Conservation (phyloP, 768 basidiomycete species). For the Mycena crocata region DNA sequence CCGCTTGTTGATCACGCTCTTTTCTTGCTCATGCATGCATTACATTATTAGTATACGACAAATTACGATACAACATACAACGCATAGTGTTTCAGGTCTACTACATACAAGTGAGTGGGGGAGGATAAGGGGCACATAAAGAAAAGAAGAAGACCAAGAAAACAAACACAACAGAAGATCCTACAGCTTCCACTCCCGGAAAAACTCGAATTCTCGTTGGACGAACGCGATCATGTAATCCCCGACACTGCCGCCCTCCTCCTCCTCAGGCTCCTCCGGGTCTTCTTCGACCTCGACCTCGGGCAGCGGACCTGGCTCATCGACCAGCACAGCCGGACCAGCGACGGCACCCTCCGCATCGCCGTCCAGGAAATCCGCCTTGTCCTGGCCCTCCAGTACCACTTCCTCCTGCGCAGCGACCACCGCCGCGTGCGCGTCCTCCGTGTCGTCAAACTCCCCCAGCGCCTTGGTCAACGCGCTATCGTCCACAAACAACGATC, state of each 20-base stretch:
- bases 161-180: slow-evolving; percentile 19
- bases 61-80: background rate
- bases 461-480: slow-evolving; percentile 77
- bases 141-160: slow-evolving; percentile 5
- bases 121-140: background rate
- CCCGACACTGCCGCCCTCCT: slow-evolving; percentile 78
- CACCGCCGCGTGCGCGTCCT: slow-evolving; percentile 86
- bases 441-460: slow-evolving; percentile 88
- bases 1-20: background rate
- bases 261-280: slow-evolving; percentile 50
- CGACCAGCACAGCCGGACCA: background rate
- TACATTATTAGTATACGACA: slow-evolving; percentile 2
- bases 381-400: slow-evolving; percentile 80
- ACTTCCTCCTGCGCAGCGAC: slow-evolving; percentile 81
- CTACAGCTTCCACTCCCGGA: slow-evolving; percentile 77
- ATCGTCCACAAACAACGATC: slow-evolving; percentile 79
- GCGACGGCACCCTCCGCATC: slow-evolving; percentile 35
- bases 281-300: slow-evolving; percentile 34
- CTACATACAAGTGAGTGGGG: slow-evolving; percentile 15
- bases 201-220: slow-evolving; percentile 72
- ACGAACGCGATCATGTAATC: slow-evolving; percentile 88
- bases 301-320: background rate
- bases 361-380: slow-evolving; percentile 75
- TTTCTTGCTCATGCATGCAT: background rate
- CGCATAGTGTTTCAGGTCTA: background rate